Base-by-base conservation (phyloP, 169 alveolate species). In the Cryptosporidium tyzzeri region DNA sequence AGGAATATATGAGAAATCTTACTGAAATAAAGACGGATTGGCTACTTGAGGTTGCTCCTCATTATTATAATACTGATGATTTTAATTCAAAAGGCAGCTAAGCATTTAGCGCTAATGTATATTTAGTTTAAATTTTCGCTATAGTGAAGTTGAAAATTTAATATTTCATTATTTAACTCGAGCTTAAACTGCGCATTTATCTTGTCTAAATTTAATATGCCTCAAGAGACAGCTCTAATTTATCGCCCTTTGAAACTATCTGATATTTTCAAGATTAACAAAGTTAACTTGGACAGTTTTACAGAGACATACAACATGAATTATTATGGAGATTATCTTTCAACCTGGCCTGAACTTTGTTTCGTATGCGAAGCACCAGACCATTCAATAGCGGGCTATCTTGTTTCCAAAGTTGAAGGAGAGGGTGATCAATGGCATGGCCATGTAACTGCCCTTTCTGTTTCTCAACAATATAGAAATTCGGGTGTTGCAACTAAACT, bases 1-100 rank as follows among this genome's bases (percentile, higher is more conserved):
- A 97, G 92, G 99, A 98, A 85, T 98, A 94, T 94, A 97, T 98
- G 99, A 93, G 99, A 70, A 94, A 96, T 86, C 96, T 96, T 53
- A 93, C 95, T 80, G 99, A 97, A 84, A 95, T 98, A 5, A 86
- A 96, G 58, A 97, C 98, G 58, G 98, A 98, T 69, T 97, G 99
- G 99, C 94, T 98, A 21, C 84, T 96, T 41, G 99, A 97, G 91
- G 95, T 97, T 44, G 99, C 99, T n/a, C 99, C 99, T 48, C 99
- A 97, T 94, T 97, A 96, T 80, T 98, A 96, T 93, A 93, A 96
- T 62, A 23, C 41, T 21, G 65, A 37, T 2, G 89, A 80, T 10
- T n/a, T 80, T 7, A 45, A 44, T 44, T 18, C 44, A 87, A 21
- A 91, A 86, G n/a, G 51, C 18, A 69, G 9, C 2, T 29, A 68